Evolutionary conservation across 768 basidiomycete genomes (phyloP).

Genomic region (Tulasnella sp.): DNA sequence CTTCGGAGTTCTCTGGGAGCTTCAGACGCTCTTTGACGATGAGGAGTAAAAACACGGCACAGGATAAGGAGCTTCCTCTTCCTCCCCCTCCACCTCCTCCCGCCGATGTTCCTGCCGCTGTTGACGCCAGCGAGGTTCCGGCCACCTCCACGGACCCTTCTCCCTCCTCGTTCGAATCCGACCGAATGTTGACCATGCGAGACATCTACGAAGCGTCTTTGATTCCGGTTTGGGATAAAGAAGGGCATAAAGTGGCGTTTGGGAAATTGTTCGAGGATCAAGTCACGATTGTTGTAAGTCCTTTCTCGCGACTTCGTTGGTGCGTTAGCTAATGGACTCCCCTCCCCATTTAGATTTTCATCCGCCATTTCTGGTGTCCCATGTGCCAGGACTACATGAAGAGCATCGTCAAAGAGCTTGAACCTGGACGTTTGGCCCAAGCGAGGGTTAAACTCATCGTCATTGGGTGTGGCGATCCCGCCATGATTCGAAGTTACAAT

Average conservation of each 20-base stretch:
- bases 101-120: too few species aligned
- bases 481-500: constrained; percentile 71
- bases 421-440: constrained; percentile 48
- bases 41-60: neutral
- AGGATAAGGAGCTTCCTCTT: neutral
- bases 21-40: neutral
- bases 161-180: neutral
- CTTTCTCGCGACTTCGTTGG: too few species aligned
- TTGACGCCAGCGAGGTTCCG: neutral
- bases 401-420: constrained; percentile 52
- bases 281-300: constrained; percentile 52
- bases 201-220: constrained; percentile 39
- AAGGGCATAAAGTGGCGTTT: constrained; percentile 51
- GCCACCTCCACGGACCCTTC: neutral
- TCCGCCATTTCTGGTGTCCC: constrained; percentile 83
- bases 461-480: constrained; percentile 73
- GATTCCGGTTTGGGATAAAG: constrained; percentile 45
- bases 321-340: neutral
- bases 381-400: constrained; percentile 85
- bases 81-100: neutral
- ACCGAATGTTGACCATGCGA: constrained; percentile 15
- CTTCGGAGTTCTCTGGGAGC: neutral
- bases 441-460: constrained; percentile 61
- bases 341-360: constrained; percentile 51
- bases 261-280: constrained; percentile 50